Percentiles rank a stretch among this genome's conserved stretches.
phyloP scores from a whole-genome alignment of 257 asterid species.

The Solanum boliviense region DNA sequence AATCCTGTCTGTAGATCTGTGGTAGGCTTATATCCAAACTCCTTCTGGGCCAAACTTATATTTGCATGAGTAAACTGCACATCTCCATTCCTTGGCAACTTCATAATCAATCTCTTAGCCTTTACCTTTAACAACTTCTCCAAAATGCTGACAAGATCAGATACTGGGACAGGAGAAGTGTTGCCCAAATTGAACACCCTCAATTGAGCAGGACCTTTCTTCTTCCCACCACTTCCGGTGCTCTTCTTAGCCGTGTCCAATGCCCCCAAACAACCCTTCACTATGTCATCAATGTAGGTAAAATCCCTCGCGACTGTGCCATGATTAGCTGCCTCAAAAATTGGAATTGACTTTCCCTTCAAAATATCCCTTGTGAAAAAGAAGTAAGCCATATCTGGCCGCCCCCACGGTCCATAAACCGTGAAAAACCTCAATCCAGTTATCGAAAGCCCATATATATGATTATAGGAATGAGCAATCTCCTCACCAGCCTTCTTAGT shows the following conservation, averaged over 20 bases:
- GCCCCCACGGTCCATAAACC: slow-evolving; percentile 17
- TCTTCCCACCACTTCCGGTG: slow-evolving; percentile 20
- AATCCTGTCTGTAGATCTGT: slow-evolving; percentile 15
- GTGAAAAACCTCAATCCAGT: slow-evolving; percentile 16
- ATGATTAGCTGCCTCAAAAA: slow-evolving; percentile 11
- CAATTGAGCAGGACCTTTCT: slow-evolving; percentile 18
- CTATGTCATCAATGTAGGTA: slow-evolving; percentile 18
- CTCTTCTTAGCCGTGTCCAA: slow-evolving; percentile 15
- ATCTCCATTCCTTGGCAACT: slow-evolving; percentile 17
- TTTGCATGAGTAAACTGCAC: slow-evolving; percentile 14
- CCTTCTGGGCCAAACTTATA: slow-evolving; percentile 7
- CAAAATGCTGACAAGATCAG: slow-evolving; percentile 12
- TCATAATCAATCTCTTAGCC: slow-evolving; percentile 10
- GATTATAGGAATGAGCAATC: slow-evolving; percentile 6
- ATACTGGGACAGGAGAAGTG: slow-evolving; percentile 16
- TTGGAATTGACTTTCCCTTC: slow-evolving; percentile 10
- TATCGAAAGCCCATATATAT: slow-evolving; percentile 9
- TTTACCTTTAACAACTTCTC: slow-evolving; percentile 14
- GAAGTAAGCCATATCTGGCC: slow-evolving; percentile 20
- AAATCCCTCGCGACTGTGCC: slow-evolving; percentile 13
- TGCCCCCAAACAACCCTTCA: slow-evolving; percentile 17
- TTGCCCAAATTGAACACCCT: slow-evolving; percentile 16
- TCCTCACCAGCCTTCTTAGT: slow-evolving; percentile 65
- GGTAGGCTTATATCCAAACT: slow-evolving; percentile 13
- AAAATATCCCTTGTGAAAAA: slow-evolving; percentile 12